phyloP scores from a whole-genome alignment of 2,329 filamentous ascomycete genomes.

The Colletotrichum sp. region DNA sequence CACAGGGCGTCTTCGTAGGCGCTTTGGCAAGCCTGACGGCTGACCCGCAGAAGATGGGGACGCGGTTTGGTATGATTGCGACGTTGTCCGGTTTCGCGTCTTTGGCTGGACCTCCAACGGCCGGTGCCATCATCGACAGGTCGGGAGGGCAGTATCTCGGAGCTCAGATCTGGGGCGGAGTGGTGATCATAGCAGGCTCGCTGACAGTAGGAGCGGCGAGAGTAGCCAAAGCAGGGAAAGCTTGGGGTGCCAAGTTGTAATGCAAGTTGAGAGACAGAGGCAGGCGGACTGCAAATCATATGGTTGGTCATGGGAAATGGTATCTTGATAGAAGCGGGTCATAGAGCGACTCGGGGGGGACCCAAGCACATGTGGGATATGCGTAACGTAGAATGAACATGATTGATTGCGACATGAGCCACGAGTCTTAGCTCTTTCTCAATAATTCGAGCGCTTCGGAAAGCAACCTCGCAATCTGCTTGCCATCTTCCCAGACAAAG shows the following conservation, averaged over 20 bases:
- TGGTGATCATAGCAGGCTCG: constrained; percentile 39
- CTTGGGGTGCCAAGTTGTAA: constrained; percentile 38
- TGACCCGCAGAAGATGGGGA: constrained; percentile 49
- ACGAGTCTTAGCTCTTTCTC: background rate
- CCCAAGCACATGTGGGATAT: background rate
- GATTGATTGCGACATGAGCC: background rate
- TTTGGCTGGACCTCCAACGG: constrained; percentile 48
- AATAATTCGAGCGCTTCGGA: constrained; percentile 26
- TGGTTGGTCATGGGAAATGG: background rate
- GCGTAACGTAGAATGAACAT: background rate
- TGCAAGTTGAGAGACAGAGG: background rate
- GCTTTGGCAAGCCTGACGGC: constrained; percentile 45
- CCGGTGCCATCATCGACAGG: constrained; percentile 48
- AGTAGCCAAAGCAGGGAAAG: constrained; percentile 39
- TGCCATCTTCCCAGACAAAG: constrained; percentile 65
- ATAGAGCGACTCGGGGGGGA: background rate
- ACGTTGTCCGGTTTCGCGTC: constrained; percentile 45
- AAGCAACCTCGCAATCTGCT: constrained; percentile 56
- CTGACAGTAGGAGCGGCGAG: constrained; percentile 36
- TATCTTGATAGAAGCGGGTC: background rate
- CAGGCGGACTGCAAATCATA: background rate
- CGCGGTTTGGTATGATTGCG: constrained; percentile 50
- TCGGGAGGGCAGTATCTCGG: constrained; percentile 43
- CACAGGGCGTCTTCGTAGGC: constrained; percentile 45
- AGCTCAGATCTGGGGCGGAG: constrained; percentile 53